Percentiles rank a stretch among this genome's conserved stretches.
Conservation (phyloP, 2,329 filamentous ascomycete genomes). For the Bipolaris bicolor region DNA sequence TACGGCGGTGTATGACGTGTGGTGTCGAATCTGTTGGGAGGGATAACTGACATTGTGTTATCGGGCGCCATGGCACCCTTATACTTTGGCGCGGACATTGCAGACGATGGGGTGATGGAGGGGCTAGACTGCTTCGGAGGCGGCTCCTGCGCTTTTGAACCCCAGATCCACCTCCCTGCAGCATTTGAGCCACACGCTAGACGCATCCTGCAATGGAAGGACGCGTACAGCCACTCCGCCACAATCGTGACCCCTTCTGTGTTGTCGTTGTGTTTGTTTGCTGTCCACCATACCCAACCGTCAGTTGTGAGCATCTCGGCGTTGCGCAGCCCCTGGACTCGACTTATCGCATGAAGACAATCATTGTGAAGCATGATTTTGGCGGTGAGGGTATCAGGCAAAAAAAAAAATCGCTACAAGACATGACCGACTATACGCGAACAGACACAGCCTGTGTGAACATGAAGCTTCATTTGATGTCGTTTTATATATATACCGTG, state of each 20-base stretch:
- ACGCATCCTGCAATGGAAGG: background rate
- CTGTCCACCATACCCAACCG: background rate
- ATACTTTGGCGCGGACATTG: background rate
- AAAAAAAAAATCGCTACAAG: too few relatives aligned
- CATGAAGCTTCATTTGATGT: too few relatives aligned
- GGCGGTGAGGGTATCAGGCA: too few relatives aligned
- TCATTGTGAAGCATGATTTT: too few relatives aligned
- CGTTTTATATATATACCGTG: too few relatives aligned
- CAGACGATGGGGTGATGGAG: background rate
- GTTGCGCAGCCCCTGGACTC: too few relatives aligned
- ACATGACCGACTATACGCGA: too few relatives aligned
- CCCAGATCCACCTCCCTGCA: slow-evolving; percentile 16
- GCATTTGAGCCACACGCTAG: slow-evolving; percentile 10
- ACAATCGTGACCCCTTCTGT: background rate
- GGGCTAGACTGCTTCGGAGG: slow-evolving; percentile 12
- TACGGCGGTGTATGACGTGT: slow-evolving; percentile 5
- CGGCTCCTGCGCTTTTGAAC: slow-evolving; percentile 8
- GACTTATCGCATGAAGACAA: too few relatives aligned
- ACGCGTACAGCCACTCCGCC: background rate
- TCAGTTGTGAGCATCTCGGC: too few relatives aligned
- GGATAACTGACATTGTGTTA: background rate
- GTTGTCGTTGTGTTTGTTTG: background rate
- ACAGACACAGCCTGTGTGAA: too few relatives aligned
- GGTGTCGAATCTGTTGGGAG: slow-evolving; percentile 11
- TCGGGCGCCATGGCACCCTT: slow-evolving; percentile 12